A percentile compares a stretch with the other conserved stretches of the same genome.
Conservation (phyloP, 805 yeast species). For the Suhomyces kilbournensis region DNA sequence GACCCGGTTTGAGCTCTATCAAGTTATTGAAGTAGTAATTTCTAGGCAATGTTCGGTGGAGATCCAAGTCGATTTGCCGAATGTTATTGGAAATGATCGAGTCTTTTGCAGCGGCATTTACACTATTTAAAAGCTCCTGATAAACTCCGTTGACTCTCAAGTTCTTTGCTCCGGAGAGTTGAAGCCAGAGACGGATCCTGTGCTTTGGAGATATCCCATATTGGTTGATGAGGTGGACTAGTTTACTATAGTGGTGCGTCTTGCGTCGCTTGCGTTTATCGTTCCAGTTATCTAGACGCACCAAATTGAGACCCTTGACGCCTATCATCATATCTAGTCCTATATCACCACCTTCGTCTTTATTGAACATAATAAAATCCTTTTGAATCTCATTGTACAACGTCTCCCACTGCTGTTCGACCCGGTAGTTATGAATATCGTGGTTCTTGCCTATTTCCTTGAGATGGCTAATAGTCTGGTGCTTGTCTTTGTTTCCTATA, state of each 20-base stretch:
- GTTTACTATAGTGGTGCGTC: slow-evolving; percentile 8
- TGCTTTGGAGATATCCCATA: slow-evolving; percentile 49
- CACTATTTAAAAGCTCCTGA: slow-evolving; percentile 25
- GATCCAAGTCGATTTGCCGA: slow-evolving; percentile 50
- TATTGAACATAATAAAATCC: slow-evolving; percentile 16
- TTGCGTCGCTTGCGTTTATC: neutral
- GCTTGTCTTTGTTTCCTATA: slow-evolving; percentile 11
- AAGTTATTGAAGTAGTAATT: slow-evolving; percentile 46
- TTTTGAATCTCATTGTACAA: slow-evolving; percentile 34
- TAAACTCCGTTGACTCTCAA: slow-evolving; percentile 48
- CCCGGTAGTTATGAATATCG: slow-evolving; percentile 39
- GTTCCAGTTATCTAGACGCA: slow-evolving; percentile 12
- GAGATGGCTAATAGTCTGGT: slow-evolving; percentile 24
- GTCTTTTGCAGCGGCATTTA: neutral
- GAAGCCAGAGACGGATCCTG: slow-evolving; percentile 50
- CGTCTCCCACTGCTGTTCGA: slow-evolving; percentile 45
- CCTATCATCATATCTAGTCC: slow-evolving; percentile 31
- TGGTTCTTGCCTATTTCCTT: slow-evolving; percentile 42
- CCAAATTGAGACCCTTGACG: slow-evolving; percentile 36
- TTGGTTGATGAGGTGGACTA: slow-evolving; percentile 30
- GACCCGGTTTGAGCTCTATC: slow-evolving; percentile 45
- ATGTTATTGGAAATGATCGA: slow-evolving; percentile 22
- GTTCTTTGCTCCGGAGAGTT: slow-evolving; percentile 49
- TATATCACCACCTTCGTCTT: slow-evolving; percentile 5
- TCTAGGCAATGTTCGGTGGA: slow-evolving; percentile 54